Percentiles rank a stretch among this genome's conserved stretches.
phyloP scores from a whole-genome alignment of 441 rosid genomes.

The Raphanus hybrid region DNA sequence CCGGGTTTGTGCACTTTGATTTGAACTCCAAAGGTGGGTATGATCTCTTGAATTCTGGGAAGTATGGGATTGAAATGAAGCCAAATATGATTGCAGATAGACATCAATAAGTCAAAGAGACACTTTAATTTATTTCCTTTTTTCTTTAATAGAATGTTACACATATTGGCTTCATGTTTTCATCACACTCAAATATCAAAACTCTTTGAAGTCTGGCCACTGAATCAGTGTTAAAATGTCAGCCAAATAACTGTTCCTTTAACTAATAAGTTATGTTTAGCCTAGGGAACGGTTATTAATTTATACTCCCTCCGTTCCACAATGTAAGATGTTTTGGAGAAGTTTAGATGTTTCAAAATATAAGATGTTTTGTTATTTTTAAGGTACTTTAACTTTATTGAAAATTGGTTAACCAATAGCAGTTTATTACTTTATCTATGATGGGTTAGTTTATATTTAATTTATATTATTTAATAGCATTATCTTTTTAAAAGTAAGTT shows the following conservation, averaged over 20 bases:
- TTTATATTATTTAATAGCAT: too few relatives aligned
- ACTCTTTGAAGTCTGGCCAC: not conserved
- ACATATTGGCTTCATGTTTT: constrained; percentile 29
- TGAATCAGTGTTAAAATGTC: not conserved
- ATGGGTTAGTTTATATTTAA: too few relatives aligned
- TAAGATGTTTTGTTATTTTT: too few relatives aligned
- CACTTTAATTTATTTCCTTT: not conserved
- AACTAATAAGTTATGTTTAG: not conserved
- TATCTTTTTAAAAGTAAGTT: too few relatives aligned
- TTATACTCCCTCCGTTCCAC: too few relatives aligned
- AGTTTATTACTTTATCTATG: too few relatives aligned
- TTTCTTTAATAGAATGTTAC: constrained; percentile 26
- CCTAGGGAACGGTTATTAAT: too few relatives aligned
- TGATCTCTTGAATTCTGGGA: constrained; percentile 50
- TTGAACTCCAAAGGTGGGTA: constrained; percentile 56
- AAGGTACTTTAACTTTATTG: too few relatives aligned
- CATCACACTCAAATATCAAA: constrained; percentile 12
- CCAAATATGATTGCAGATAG: constrained; percentile 46
- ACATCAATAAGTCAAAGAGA: constrained; percentile 34
- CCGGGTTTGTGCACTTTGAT: constrained; percentile 52
- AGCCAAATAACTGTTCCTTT: not conserved
- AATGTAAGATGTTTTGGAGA: too few relatives aligned
- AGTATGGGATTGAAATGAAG: constrained; percentile 51
- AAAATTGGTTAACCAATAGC: too few relatives aligned
- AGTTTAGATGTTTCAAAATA: too few relatives aligned